A percentile compares a stretch with the other conserved stretches of the same genome.
phyloP scores from a whole-genome alignment of 2,329 filamentous ascomycete genomes.

The Dothidotthia symphoricarpi region DNA sequence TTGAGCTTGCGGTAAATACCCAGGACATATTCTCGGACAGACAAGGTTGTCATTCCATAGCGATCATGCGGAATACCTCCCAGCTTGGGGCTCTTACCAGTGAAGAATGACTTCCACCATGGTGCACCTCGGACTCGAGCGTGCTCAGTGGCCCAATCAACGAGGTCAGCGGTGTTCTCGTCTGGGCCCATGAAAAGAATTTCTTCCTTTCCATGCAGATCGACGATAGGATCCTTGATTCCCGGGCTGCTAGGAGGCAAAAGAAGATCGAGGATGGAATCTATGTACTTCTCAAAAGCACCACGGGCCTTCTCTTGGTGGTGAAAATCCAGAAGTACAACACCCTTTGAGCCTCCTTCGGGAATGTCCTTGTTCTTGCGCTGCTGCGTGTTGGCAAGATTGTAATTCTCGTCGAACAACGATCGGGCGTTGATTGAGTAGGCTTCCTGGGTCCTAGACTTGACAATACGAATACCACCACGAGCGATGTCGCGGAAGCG shows the following conservation, averaged over 20 bases:
- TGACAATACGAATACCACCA: conserved; percentile 97
- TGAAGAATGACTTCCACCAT: conserved; percentile 99
- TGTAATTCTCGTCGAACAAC: conserved; percentile 98
- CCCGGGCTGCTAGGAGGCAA: conserved; percentile 86
- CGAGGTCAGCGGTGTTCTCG: conserved; percentile 95
- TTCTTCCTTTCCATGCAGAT: conserved; percentile 90
- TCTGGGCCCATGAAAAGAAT: conserved; percentile 99
- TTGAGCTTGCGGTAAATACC: conserved; percentile 96
- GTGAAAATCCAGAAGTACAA: conserved; percentile 88
- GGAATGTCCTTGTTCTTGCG: conserved; percentile 99
- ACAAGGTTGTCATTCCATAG: conserved; percentile 97
- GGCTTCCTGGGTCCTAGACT: conserved; percentile 92
- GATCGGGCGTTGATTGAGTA: conserved; percentile 96
- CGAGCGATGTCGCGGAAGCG: conserved; percentile 96
- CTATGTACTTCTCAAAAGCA: conserved; percentile 99
- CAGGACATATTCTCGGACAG: conserved; percentile 91
- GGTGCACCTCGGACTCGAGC: conserved; percentile 81
- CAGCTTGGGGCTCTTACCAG: conserved; percentile 92
- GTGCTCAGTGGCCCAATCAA: conserved; percentile 98
- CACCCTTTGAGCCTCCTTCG: conserved; percentile 96
- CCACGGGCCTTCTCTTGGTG: conserved; percentile 91
- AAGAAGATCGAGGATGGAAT: conserved; percentile 93
- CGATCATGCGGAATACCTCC: conserved; percentile 94
- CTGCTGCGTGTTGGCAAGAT: conserved; percentile 95
- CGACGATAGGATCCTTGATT: conserved; percentile 98